These are phyloP conservation scores for Termitomyces sp. DNA, from an alignment of 768 basidiomycete genomes.

Conservation along the genomic window DNA sequence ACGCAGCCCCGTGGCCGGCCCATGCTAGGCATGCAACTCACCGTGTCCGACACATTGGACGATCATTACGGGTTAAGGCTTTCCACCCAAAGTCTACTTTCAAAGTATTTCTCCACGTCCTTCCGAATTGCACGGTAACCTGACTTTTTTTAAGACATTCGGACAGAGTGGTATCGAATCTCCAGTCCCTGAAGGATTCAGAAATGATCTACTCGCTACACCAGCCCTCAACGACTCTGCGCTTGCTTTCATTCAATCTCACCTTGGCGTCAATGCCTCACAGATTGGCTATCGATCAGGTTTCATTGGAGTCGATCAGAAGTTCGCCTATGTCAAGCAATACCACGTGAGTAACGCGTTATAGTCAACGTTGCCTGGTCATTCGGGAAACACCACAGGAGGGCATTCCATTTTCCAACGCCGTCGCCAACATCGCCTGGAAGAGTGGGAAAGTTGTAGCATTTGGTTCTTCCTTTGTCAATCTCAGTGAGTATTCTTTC, in stretches of 20 bases:
- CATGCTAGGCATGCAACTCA: constrained; percentile 28
- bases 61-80: constrained; percentile 21
- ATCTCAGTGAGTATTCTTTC: constrained; percentile 21
- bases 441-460: constrained; percentile 35
- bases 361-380: neutral
- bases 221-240: constrained; percentile 27
- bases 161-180: constrained; percentile 24
- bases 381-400: constrained; percentile 14
- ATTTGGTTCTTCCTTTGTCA: constrained; percentile 39
- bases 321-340: constrained; percentile 31
- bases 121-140: neutral
- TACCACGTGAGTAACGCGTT: constrained; percentile 20
- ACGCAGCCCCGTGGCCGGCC: constrained; percentile 30
- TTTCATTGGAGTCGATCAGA: constrained; percentile 16
- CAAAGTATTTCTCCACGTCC: constrained; percentile 16
- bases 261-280: constrained; percentile 21
- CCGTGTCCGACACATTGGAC: constrained; percentile 25
- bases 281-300: constrained; percentile 21
- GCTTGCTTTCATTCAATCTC: constrained; percentile 25
- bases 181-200: constrained; percentile 13
- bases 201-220: constrained; percentile 15
- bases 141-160: constrained; percentile 19
- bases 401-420: constrained; percentile 28
- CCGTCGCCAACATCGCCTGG: constrained; percentile 42
- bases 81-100: constrained; percentile 24